Evolutionary conservation across 208 protist genomes (phyloP).

Genomic region (Zelonia costaricensis): DNA sequence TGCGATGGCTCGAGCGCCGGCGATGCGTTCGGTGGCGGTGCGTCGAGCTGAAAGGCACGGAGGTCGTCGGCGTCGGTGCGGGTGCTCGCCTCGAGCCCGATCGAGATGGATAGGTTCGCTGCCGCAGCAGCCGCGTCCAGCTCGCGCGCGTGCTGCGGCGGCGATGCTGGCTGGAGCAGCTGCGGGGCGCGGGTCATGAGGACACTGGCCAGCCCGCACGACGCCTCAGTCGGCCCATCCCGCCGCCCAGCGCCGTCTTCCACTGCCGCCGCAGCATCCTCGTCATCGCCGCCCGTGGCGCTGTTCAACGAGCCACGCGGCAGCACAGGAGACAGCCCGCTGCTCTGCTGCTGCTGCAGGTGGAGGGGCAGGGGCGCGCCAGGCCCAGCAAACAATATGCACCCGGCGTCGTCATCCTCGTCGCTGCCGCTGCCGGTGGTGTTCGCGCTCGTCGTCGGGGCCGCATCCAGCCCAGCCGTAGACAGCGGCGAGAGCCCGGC

Average conservation of each 20-base stretch:
- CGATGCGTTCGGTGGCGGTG: not conserved
- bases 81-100: not conserved
- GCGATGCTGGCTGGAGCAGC: too few species aligned
- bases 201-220: too few species aligned
- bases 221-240: too few species aligned
- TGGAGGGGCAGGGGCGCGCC: constrained; percentile 2
- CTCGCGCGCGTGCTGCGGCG: too few species aligned
- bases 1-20: too few species aligned
- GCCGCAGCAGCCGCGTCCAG: not conserved
- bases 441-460: not conserved
- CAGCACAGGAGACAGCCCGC: constrained; percentile 4
- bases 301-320: too few species aligned
- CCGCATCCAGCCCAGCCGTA: not conserved
- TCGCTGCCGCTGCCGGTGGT: not conserved
- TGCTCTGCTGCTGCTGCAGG: constrained; percentile 1
- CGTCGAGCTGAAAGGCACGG: constrained; percentile 8
- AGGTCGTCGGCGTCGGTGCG: not conserved
- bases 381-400: not conserved
- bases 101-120: not conserved
- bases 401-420: constrained; percentile 3
- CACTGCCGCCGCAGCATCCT: too few species aligned
- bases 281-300: too few species aligned
- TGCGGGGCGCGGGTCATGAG: too few species aligned
- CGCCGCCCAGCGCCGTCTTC: too few species aligned
- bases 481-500: constrained; percentile 1